Evolutionary conservation across 176 grass and related monocot species (phyloP), one percentile per base, ranked within the genome.

Genomic region (Poa pratensis): DNA sequence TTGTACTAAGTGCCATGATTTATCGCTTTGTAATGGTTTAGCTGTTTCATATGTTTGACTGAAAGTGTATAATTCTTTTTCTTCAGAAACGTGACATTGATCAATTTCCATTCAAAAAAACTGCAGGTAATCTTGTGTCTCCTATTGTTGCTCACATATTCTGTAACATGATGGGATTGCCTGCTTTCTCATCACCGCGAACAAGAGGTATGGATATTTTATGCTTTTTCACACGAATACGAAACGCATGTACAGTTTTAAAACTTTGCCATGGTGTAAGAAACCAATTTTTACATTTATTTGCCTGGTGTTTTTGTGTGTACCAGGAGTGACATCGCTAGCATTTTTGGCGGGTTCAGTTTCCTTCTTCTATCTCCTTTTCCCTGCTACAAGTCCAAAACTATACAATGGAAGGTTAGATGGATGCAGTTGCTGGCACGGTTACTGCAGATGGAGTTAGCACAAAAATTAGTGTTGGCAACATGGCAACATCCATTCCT

Each of bases 121-220:
- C 6, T 88, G 24, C 80, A 95, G 96, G 93, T 9, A 90, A 91
- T 77, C 64, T 98, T 39, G 16, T 93, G 35, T 83, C 91, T 76
- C 91, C 96, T 23, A 89, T 98, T 87, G 74, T 92, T 68, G 96
- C 91, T 69, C 96, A 98, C 61, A 66, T 98, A 78, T 87, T 98
- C 62, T 98, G 96, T 80, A 98, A 98, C 82, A 75, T 91, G 80
- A 95, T 98, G 96, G 93, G 91, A 11, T 86, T 98, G 69, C 96
- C 96, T 78, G 74, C 84, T 46, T 88, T 92, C 54, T 90, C 26
- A 11, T 88, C 87, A 76, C 66, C 80, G 3, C 83, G 14, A 28
- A 90, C 87, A 63, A 89, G 76, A 94, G 96, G 96, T 98, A 50
- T 51, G 63, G 43, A 64, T 59, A 68, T 63, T 18, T 75, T 50